Base-by-base conservation (phyloP, 495 filamentous ascomycete genomes). In the Aspergillus affinis region DNA sequence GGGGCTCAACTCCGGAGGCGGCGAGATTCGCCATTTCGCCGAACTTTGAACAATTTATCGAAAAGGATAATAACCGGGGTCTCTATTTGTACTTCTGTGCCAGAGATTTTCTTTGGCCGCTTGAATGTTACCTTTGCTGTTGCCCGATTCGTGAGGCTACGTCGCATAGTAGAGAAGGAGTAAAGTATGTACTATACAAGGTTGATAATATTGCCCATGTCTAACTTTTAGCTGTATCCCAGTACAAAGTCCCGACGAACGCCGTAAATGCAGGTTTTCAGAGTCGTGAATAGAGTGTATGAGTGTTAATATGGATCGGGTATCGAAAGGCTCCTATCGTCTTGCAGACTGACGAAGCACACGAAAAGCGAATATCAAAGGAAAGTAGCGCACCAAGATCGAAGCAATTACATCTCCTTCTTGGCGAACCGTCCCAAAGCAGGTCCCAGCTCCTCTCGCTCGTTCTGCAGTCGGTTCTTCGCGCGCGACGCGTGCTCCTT, bases 391-490 rank as follows among this genome's bases (percentile, higher is more conserved):
- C 29, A 62, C 54, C 32, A 46, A 62, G 64, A 49, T 59, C 61
- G 36, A 41, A 10, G 13, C 13, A 41, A 69, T 73, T 64, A 69
- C 32, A 67, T 66, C 48, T 72, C 72, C 60, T 76, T 77, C 68
- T 85, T 88, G 44, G 80, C 86, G 73, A 93, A 93, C 53, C 90
- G 78, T 46, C 77, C 84, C 67, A 93, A 67, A 45, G 88, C 90
- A 60, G 90, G 88, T 15, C 90, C 90, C 51, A 91, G 70, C 44
- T 88, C 84, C 62, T 84, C 75, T 65, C 79, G 78, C 60, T 82
- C 71, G 60, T 77, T 80, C 68, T 87, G 85, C 53, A 91, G 72
- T 61, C 82, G 82, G 68, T 87, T 84, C 64, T 87, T 86, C 20
- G 80, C 79, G 54, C 84, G 85, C 66, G 81, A 78, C 41, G 78